Evolutionary conservation across 441 rosid species (phyloP), one percentile per base, ranked within the genome.

Genomic region (Mallotus japonicus): DNA sequence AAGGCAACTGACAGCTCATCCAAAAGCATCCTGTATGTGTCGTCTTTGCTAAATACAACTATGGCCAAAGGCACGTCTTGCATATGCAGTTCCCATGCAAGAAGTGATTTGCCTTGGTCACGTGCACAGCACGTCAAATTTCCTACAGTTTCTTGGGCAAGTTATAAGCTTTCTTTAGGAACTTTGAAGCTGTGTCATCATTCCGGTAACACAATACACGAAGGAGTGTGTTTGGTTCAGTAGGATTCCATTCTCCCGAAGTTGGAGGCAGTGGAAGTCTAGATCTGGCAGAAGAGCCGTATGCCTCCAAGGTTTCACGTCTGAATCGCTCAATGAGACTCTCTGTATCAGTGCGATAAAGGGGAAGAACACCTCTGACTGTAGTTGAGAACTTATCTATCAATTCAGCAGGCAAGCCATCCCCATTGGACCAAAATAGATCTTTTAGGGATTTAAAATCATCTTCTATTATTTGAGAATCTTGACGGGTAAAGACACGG

Each of bases 351-450:
- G 92, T 85, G 68, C 90, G 83, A 77, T 88, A 85, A 61, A 93
- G 89, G 24, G 96, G 96, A 73, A 95, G 91, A 55, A 95, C 86
- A 9, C 87, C 87, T 83, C 92, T 84, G 10, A 70, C 92, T 1
- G 92, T 81, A 28, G 75, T 78, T 44, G 97, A 87, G 78, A 84
- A 89, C 81, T 91, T 92, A 57, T 91, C 96, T 28, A 93, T 82
- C 81, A 95, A 73, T 32, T 91, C 96, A 54, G 82, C 61, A 17
- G 99, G 96, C 79, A 92, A 80, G 76, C 98, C 99, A 56, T 92
- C 98, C 19, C 99, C 99, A 47, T 95, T 90, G 16, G 99, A 92
- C 95, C 88, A 93, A 83, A 95, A 95, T 69, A 93, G 75, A 78
- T 93, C 95, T 80, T 90, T 91, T 65, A 95, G 85, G 49, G 91